Conservation (phyloP, 257 asterid species). For the Solanum corneliomulleri region DNA sequence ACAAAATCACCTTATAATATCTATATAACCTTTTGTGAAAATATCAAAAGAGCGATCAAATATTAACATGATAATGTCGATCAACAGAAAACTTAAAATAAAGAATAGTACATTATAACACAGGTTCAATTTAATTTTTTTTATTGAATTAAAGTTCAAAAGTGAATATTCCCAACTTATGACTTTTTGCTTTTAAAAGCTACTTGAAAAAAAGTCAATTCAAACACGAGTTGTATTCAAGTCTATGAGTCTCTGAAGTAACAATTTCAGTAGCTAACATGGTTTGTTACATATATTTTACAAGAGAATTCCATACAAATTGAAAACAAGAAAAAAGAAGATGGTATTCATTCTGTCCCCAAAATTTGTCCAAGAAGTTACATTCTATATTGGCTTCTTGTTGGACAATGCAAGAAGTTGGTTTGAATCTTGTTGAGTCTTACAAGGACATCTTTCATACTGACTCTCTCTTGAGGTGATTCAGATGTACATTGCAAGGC, state of each 20-base stretch:
- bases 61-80: neutral
- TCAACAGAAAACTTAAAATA: neutral
- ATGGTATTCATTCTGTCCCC: neutral
- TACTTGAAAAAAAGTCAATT: neutral
- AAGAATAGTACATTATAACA: neutral
- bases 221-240: neutral
- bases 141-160: neutral
- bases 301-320: neutral
- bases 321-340: no score
- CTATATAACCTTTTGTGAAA: no score
- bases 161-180: neutral
- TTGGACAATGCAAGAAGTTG: neutral
- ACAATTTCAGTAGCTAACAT: neutral
- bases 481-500: neutral
- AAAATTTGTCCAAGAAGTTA: neutral
- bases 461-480: neutral
- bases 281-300: neutral
- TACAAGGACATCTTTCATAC: neutral
- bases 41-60: neutral
- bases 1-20: neutral
- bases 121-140: no score
- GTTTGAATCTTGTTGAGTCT: neutral
- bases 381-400: neutral
- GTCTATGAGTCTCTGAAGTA: neutral
- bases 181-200: neutral